phyloP scores from a whole-genome alignment of 1,284 basidiomycete genomes.

The Vanrija sp. region DNA sequence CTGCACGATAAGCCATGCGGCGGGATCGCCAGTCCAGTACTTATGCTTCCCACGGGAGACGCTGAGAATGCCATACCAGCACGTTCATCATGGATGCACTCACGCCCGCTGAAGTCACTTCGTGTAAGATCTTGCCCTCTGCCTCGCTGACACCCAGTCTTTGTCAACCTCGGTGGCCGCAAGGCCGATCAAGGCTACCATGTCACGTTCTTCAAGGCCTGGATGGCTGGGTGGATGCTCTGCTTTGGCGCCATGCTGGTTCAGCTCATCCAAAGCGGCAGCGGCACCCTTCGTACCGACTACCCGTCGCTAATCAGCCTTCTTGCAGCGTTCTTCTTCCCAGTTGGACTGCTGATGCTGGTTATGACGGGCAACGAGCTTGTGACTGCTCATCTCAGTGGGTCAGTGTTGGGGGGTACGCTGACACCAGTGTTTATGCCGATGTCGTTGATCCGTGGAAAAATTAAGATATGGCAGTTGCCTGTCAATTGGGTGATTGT shows the following conservation, averaged over 20 bases:
- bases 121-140: not conserved
- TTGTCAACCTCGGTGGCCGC: conserved; percentile 20
- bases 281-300: conserved; percentile 16
- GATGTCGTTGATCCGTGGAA: conserved; percentile 21
- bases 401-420: not conserved
- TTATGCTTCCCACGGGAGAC: too few relatives aligned
- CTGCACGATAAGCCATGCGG: too few relatives aligned
- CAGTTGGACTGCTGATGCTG: conserved; percentile 30
- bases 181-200: conserved; percentile 23
- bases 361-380: conserved; percentile 27
- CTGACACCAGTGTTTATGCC: conserved; percentile 24
- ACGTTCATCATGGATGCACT: too few relatives aligned
- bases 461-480: conserved; percentile 22
- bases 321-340: conserved; percentile 25
- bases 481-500: conserved; percentile 41
- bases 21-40: too few relatives aligned
- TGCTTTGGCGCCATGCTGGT: conserved; percentile 28
- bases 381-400: conserved; percentile 28
- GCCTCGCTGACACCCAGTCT: conserved; percentile 5
- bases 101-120: conserved; percentile 21
- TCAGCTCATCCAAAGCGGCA: conserved; percentile 21
- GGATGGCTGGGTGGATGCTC: conserved; percentile 32
- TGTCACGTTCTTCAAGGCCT: conserved; percentile 27
- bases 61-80: too few relatives aligned
- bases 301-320: conserved; percentile 21